Evolutionary conservation across 108 stramenopile genomes (phyloP).

Genomic region (Skeletonema potamos): DNA sequence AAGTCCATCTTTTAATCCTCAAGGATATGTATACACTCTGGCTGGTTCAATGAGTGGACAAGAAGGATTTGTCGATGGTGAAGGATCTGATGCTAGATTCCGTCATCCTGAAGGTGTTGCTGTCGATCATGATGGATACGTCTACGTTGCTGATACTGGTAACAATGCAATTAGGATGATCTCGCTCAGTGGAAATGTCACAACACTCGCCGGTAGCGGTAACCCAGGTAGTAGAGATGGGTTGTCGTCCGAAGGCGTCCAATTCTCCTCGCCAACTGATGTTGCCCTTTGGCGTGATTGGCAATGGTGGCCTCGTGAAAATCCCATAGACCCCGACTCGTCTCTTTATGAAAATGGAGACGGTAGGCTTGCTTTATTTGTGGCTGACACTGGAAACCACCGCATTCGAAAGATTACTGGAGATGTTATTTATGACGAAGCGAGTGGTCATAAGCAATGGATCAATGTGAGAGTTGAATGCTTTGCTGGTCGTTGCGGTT

Average conservation of each 20-base stretch:
- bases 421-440: constrained; percentile 18
- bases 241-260: constrained; percentile 40
- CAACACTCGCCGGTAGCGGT: constrained; percentile 72
- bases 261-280: constrained; percentile 69
- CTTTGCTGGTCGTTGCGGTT: constrained; percentile 57
- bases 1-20: constrained; percentile 49
- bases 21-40: constrained; percentile 57
- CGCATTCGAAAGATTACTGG: constrained; percentile 62
- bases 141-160: constrained; percentile 87
- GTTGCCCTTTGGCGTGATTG: constrained; percentile 71
- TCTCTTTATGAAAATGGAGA: constrained; percentile 37
- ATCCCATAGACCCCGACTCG: constrained; percentile 46
- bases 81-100: constrained; percentile 59
- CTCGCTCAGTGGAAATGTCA: constrained; percentile 54
- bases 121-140: constrained; percentile 78
- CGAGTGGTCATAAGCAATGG: constrained; percentile 41
- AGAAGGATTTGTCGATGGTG: constrained; percentile 68
- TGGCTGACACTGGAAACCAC: constrained; percentile 84
- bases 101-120: constrained; percentile 72
- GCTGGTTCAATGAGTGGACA: constrained; percentile 48
- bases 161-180: constrained; percentile 82
- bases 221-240: constrained; percentile 40
- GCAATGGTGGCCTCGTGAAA: constrained; percentile 47
- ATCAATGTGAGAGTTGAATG: constrained; percentile 53
- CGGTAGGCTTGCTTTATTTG: constrained; percentile 49